phyloP scores from a whole-genome alignment of 2,329 filamentous ascomycete species.

The Metarhizium album region DNA sequence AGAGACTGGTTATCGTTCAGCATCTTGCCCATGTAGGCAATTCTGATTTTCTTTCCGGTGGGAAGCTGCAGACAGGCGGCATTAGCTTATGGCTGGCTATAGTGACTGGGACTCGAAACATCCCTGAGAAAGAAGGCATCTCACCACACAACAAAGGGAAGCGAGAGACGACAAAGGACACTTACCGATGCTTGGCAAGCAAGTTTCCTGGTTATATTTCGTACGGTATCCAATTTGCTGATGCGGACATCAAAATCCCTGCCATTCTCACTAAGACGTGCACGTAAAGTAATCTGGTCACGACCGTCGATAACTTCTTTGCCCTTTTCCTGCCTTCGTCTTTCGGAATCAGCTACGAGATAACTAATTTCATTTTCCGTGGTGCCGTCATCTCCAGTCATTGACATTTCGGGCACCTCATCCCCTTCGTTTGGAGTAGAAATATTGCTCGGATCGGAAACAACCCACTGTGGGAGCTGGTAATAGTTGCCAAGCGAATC shows the following conservation, averaged over 20 bases:
- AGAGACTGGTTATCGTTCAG: conserved; percentile 59
- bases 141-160: not conserved
- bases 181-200: conserved; percentile 11
- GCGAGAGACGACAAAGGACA: not conserved
- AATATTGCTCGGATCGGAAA: conserved; percentile 52
- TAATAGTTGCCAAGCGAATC: conserved; percentile 63
- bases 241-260: conserved; percentile 52
- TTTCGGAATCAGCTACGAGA: conserved; percentile 22
- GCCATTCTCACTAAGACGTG: conserved; percentile 55
- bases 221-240: conserved; percentile 51
- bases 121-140: not conserved
- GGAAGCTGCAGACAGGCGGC: conserved; percentile 36
- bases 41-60: conserved; percentile 48
- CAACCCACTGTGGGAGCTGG: conserved; percentile 54
- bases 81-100: not conserved
- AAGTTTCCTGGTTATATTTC: conserved; percentile 52
- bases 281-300: conserved; percentile 46
- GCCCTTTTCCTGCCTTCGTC: conserved; percentile 46
- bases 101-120: not conserved
- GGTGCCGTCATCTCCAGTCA: conserved; percentile 24
- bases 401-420: conserved; percentile 19
- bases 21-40: conserved; percentile 74
- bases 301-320: conserved; percentile 42
- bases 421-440: conserved; percentile 27
- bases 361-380: conserved; percentile 5